phyloP scores from a whole-genome alignment of 345 rosid genomes.

The Melaleuca alternifolia region DNA sequence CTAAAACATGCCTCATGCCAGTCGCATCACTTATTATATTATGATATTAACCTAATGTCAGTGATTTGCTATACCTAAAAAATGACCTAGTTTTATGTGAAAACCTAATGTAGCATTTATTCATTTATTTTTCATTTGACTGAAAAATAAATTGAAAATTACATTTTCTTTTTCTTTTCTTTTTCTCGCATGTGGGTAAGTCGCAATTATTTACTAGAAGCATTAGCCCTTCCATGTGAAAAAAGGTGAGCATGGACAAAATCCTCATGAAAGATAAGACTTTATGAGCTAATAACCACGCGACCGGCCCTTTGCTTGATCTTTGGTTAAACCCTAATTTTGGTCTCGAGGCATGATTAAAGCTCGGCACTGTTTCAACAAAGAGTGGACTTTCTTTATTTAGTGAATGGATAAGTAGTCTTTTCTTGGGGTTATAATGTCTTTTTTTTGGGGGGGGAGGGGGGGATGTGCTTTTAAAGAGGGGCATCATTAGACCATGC shows the following conservation, averaged over 20 bases:
- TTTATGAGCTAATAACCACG: background rate
- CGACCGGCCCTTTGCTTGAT: background rate
- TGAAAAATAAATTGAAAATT: background rate
- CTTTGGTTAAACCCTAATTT: background rate
- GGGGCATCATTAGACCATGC: background rate
- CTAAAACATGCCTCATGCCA: background rate
- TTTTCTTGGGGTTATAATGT: background rate
- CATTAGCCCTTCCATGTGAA: background rate
- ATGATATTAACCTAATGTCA: background rate
- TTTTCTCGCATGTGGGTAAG: background rate
- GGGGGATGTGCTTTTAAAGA: background rate
- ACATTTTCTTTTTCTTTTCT: background rate
- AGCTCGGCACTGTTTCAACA: background rate
- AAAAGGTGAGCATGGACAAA: background rate
- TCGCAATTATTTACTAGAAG: background rate
- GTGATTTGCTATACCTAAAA: background rate
- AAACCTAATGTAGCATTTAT: background rate
- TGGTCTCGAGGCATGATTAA: background rate
- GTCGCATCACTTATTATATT: background rate
- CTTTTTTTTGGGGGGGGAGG: no score
- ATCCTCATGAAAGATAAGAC: background rate
- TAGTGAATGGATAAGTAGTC: background rate
- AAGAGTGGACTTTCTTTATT: background rate
- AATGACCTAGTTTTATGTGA: background rate
- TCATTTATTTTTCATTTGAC: background rate